Evolutionary conservation across 768 basidiomycete species (phyloP).

Genomic region (Steccherinum ochraceum): DNA sequence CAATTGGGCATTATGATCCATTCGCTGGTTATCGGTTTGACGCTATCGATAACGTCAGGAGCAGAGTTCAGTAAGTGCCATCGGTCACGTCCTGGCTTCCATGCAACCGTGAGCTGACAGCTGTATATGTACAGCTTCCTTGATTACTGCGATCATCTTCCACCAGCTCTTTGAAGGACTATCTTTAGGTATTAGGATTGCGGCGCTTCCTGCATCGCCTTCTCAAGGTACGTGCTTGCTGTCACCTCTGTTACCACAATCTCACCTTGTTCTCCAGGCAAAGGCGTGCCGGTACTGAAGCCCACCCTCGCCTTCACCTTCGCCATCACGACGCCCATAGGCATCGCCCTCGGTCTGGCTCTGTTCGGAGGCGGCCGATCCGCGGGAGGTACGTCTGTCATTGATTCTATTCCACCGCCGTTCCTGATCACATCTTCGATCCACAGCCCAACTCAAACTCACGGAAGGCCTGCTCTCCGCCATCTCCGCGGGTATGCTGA

Average conservation of each 20-base stretch:
- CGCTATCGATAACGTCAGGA: conserved; percentile 63
- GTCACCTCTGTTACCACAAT: neutral
- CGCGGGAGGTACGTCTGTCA: neutral
- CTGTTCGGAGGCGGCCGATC: neutral
- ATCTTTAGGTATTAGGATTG: conserved; percentile 76
- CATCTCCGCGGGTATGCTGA: conserved; percentile 77
- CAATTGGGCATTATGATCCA: conserved; percentile 86
- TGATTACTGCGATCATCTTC: conserved; percentile 70
- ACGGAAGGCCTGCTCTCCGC: conserved; percentile 73
- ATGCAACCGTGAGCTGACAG: no score
- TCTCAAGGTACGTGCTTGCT: conserved; percentile 6
- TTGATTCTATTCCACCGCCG: neutral
- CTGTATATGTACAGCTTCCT: conserved; percentile 64
- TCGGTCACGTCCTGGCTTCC: no score
- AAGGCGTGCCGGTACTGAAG: conserved; percentile 31
- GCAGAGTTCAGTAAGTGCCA: conserved; percentile 61
- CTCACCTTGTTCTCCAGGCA: neutral
- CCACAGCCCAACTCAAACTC: conserved; percentile 31
- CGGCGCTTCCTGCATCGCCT: conserved; percentile 42
- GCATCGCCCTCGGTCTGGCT: conserved; percentile 55
- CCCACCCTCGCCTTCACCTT: conserved; percentile 55
- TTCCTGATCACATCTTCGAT: neutral
- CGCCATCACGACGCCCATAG: conserved; percentile 67
- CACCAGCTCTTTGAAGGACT: conserved; percentile 84
- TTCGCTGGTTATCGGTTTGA: conserved; percentile 74